Conservation (phyloP, 805 yeast genomes). For the Nakazawaea peltata region DNA sequence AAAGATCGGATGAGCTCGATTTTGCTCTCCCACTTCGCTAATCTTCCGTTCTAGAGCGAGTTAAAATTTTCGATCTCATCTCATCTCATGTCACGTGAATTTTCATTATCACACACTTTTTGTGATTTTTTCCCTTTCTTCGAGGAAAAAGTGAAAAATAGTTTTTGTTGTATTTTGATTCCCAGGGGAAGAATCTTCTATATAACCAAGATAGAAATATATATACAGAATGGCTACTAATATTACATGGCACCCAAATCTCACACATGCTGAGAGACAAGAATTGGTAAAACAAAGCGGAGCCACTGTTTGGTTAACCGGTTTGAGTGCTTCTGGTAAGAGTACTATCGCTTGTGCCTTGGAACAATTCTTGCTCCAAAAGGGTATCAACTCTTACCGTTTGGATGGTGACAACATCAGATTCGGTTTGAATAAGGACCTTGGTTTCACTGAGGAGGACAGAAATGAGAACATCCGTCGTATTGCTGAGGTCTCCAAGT, state of each 20-base stretch:
- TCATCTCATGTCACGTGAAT: constrained; percentile 3
- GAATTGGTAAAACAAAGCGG: constrained; percentile 72
- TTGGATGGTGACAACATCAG: constrained; percentile 93
- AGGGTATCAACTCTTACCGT: constrained; percentile 71
- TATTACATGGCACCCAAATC: constrained; percentile 92
- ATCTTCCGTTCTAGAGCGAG: too few species aligned
- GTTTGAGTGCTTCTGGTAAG: constrained; percentile 92
- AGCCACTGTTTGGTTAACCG: constrained; percentile 91
- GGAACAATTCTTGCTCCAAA: constrained; percentile 70
- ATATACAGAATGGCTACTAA: constrained; percentile 79
- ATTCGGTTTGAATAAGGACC: constrained; percentile 90
- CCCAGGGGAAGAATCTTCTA: background rate
- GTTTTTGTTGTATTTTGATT: background rate
- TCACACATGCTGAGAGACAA: constrained; percentile 76
- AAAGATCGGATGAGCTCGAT: constrained; percentile 10
- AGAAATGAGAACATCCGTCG: constrained; percentile 93
- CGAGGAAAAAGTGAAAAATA: background rate
- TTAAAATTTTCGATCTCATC: too few species aligned
- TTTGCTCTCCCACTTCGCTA: too few species aligned
- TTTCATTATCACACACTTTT: constrained; percentile 3
- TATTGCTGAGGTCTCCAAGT: constrained; percentile 88
- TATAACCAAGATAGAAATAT: constrained; percentile 3
- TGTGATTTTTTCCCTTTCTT: constrained; percentile 10
- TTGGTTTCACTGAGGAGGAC: constrained; percentile 87
- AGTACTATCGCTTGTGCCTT: constrained; percentile 92